Evolutionary conservation across 192 early-diverging fungal species (phyloP).

Genomic region (Linnemannia schmuckeri): DNA sequence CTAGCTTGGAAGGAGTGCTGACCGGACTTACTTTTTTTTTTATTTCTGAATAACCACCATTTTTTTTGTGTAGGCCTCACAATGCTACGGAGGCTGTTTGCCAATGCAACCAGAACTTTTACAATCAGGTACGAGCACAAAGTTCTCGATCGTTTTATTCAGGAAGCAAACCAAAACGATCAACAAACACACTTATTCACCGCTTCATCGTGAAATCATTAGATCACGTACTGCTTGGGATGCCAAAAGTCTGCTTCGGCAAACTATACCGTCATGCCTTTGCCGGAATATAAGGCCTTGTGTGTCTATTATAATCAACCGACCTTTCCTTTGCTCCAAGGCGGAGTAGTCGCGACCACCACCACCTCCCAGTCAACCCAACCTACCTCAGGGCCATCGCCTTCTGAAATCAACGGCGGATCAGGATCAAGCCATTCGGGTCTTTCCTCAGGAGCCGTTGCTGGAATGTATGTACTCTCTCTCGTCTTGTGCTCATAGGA

Average conservation of each 20-base stretch:
- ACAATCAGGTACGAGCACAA: slow-evolving; percentile 17
- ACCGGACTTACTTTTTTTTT: background rate
- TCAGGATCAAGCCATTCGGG: slow-evolving; percentile 13
- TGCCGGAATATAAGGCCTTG: slow-evolving; percentile 10
- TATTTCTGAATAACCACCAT: too few relatives aligned
- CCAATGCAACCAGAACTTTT: slow-evolving; percentile 39
- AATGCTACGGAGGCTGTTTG: background rate
- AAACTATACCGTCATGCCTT: background rate
- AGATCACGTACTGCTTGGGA: slow-evolving; percentile 3
- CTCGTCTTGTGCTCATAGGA: background rate
- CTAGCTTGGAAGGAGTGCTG: background rate
- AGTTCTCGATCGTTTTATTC: background rate
- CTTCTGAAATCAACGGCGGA: background rate
- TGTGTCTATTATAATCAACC: slow-evolving; percentile 5
- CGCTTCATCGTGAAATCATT: too few relatives aligned
- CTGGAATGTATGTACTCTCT: slow-evolving; percentile 31
- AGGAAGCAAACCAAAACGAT: background rate
- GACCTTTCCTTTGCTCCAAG: background rate
- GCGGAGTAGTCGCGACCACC: background rate
- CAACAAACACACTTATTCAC: background rate
- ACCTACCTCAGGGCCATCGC: background rate
- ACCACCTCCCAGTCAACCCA: background rate
- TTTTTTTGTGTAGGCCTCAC: background rate
- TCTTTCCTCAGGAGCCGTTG: slow-evolving; percentile 42
- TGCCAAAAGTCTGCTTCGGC: slow-evolving; percentile 20